Percentiles rank a stretch among this genome's conserved stretches.
Evolutionary conservation across 1,139 yeast genomes (phyloP).

Genomic region (Suhomyces ambrosiae): DNA sequence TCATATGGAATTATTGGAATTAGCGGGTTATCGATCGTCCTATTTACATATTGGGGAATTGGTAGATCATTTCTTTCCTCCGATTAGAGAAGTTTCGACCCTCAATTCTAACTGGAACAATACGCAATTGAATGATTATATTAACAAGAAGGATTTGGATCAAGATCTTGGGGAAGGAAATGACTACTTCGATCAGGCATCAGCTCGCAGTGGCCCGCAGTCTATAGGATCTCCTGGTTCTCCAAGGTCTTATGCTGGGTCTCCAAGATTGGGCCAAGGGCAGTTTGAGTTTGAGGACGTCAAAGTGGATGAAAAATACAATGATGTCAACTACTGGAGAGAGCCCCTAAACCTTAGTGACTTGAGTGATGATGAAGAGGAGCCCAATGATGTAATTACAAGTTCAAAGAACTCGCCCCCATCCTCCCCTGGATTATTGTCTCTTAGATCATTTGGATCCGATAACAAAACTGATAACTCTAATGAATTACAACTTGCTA

Average conservation of each 20-base stretch:
- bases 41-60: constrained; percentile 89
- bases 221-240: constrained; percentile 12
- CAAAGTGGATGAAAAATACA: constrained; percentile 60
- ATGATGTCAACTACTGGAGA: constrained; percentile 92
- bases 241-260: constrained; percentile 23
- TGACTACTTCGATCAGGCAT: background rate
- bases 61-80: constrained; percentile 98
- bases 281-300: constrained; percentile 23
- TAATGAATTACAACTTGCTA: constrained; percentile 2
- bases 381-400: constrained; percentile 4
- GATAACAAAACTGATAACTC: constrained; percentile 5
- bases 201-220: constrained; percentile 10
- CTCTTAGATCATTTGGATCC: constrained; percentile 18
- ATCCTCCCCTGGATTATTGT: constrained; percentile 20
- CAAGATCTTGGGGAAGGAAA: constrained; percentile 6
- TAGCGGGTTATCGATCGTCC: constrained; percentile 89
- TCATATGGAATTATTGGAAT: constrained; percentile 91
- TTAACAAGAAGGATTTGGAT: constrained; percentile 20
- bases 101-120: constrained; percentile 43
- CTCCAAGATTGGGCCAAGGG: constrained; percentile 23
- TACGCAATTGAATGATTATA: constrained; percentile 39
- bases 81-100: constrained; percentile 52
- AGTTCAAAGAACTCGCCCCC: constrained; percentile 12
- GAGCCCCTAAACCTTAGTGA: constrained; percentile 67
- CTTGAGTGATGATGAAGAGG: constrained; percentile 50